Evolutionary conservation across 192 early-diverging fungal genomes (phyloP).

Genomic region (Coemansia sp.): DNA sequence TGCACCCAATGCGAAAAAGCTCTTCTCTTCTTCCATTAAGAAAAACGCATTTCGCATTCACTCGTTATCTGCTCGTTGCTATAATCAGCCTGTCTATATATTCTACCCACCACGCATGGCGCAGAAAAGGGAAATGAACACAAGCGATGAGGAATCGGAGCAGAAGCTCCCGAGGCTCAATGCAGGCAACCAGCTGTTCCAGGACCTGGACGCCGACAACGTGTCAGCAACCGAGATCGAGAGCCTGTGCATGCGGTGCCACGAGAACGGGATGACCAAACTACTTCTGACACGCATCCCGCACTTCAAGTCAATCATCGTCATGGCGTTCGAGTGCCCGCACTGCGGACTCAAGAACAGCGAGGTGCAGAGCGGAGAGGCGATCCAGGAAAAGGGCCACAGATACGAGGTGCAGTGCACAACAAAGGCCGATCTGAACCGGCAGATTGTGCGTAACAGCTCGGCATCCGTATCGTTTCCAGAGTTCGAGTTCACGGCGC

Average conservation of each 20-base stretch:
- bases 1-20: too few species aligned
- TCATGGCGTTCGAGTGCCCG: conserved; percentile 83
- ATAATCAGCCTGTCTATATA: neutral
- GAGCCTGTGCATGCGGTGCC: conserved; percentile 87
- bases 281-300: conserved; percentile 88
- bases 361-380: conserved; percentile 84
- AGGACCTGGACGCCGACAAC: conserved; percentile 64
- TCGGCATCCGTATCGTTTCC: conserved; percentile 73
- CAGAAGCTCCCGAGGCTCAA: conserved; percentile 33
- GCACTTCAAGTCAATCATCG: conserved; percentile 85
- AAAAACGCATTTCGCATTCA: too few species aligned
- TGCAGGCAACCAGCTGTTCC: conserved; percentile 61
- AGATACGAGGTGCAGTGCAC: conserved; percentile 63
- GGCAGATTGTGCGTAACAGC: conserved; percentile 89
- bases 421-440: conserved; percentile 78
- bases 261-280: conserved; percentile 82
- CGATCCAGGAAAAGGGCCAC: conserved; percentile 81
- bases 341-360: conserved; percentile 90
- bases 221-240: conserved; percentile 82
- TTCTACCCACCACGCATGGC: neutral
- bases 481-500: conserved; percentile 90
- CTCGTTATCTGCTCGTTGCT: too few species aligned
- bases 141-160: conserved; percentile 10
- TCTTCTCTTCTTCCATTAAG: too few species aligned
- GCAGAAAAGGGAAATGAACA: conserved; percentile 4